Base-by-base conservation (phyloP, 345 rosid genomes). In the Raphanus sativus region DNA sequence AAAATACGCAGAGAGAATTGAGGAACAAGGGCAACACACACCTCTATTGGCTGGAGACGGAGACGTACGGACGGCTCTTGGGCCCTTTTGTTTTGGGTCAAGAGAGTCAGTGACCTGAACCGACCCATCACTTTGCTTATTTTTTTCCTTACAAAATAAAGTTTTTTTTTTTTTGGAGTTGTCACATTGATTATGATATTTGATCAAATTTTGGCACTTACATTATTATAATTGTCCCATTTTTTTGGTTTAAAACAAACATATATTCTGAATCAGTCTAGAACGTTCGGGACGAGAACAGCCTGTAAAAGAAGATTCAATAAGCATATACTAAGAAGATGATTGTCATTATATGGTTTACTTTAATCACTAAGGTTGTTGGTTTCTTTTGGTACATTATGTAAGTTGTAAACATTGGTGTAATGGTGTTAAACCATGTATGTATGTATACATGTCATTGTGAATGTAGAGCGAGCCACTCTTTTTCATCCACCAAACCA, bases 41-140 rank as follows among this genome's bases (percentile, higher is more conserved):
- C 60, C 75, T 76, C 50, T 64, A 70, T 70, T 70, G 71, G 71
- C 36, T 70, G 71, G 61, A 65, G 71, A 63, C 45, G 70, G 69
- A 54, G 33, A 34, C 61, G 81, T 77, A 77, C 81, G 81, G 71
- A 77, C 28, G 65, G 61, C 34, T 71, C 56, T 55, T 65, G 81
- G 81, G 71, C 71, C 80, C 38, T 76, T n/a, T 7, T 62, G 6
- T 38, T 40, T 10, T 58, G 26, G 66, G 76, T 70, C 81, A 77
- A 77, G 66, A 77, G 66, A 9, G 60, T 61, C 62, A 68, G 6
- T 66, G 42, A 56, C 71, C 67, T 59, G 50, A 69, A 69, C 42
- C 11, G 42, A 36, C 65, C 66, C 34, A 42, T 55, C 72, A 21
- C 21, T n/a, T 61, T 71, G 71, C 80, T 56, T 38, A 1, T 30